A percentile compares a stretch with the other conserved stretches of the same genome.
These are phyloP conservation scores for Apiotrichum porosum DNA, from an alignment of 1,284 basidiomycete species.

Conservation along the genomic window DNA sequence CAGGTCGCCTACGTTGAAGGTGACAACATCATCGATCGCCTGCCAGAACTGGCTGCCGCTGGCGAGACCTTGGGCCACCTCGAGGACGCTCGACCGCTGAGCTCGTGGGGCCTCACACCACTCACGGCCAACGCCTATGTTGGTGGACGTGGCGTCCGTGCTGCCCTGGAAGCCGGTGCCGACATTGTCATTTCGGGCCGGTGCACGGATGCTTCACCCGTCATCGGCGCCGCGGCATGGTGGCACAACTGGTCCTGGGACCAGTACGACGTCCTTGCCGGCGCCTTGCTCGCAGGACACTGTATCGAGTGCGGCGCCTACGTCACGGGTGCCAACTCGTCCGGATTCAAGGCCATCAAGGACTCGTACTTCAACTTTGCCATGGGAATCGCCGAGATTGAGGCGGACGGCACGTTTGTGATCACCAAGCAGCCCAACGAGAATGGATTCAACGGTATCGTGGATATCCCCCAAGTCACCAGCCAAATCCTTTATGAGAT, in stretches of 20 bases:
- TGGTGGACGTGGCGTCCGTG: constrained; percentile 11
- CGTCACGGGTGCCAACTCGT: constrained; percentile 27
- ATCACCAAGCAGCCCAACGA: constrained; percentile 17
- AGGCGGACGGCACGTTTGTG: constrained; percentile 19
- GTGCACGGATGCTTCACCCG: constrained; percentile 26
- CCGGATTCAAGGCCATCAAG: constrained; percentile 22
- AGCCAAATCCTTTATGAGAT: constrained; percentile 21
- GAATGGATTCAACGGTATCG: constrained; percentile 11
- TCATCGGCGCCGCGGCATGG: constrained; percentile 24
- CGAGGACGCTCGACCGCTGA: constrained; percentile 8
- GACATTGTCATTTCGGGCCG: constrained; percentile 31
- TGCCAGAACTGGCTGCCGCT: constrained; percentile 4
- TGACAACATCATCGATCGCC: constrained; percentile 11
- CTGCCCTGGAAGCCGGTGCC: constrained; percentile 19
- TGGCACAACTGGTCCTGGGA: constrained; percentile 22
- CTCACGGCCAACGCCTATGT: constrained; percentile 14
- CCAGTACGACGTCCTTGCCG: constrained; percentile 21
- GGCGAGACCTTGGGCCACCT: constrained; percentile 17
- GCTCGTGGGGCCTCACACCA: constrained; percentile 12
- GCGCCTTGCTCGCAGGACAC: constrained; percentile 24
- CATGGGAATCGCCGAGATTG: constrained; percentile 33
- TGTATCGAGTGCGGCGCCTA: constrained; percentile 25
- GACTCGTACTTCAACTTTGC: constrained; percentile 21
- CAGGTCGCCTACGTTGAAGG: constrained; percentile 15
- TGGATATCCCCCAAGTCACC: constrained; percentile 10